Percentiles rank a stretch among this genome's conserved stretches.
Conservation (phyloP, 192 early-diverging fungal genomes). For the Backusella tuberculispora region DNA sequence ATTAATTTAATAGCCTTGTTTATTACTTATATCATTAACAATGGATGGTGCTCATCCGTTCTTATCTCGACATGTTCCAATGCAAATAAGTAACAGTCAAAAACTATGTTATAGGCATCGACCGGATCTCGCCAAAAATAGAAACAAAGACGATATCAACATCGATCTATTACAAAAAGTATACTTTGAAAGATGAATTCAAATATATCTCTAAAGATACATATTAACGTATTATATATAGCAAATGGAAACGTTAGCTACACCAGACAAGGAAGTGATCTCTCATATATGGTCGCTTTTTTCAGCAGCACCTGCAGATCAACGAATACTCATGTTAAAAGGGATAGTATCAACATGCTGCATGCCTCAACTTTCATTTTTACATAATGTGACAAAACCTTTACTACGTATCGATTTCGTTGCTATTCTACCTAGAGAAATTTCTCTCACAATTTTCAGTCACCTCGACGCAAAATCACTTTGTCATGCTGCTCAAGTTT, state of each 20-base stretch:
- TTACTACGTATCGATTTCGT: constrained; percentile 88
- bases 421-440: constrained; percentile 72
- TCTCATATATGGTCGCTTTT: constrained; percentile 71
- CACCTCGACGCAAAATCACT: constrained; percentile 91
- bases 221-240: constrained; percentile 22
- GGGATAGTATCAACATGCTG: constrained; percentile 82
- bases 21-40: neutral
- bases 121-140: constrained; percentile 56
- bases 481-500: constrained; percentile 90
- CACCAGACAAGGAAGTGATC: constrained; percentile 60
- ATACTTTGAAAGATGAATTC: constrained; percentile 10
- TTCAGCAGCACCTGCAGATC: constrained; percentile 62
- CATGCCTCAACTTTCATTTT: constrained; percentile 83
- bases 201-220: neutral
- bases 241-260: constrained; percentile 63
- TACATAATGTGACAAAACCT: constrained; percentile 68
- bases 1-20: neutral
- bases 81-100: constrained; percentile 31
- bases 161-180: constrained; percentile 54
- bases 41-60: constrained; percentile 23
- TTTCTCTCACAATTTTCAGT: constrained; percentile 81
- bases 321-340: constrained; percentile 69
- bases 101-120: constrained; percentile 59
- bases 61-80: constrained; percentile 37
- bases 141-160: constrained; percentile 52